Conservation (phyloP, 2,329 filamentous ascomycete species). For the Microcyclosporella mali region DNA sequence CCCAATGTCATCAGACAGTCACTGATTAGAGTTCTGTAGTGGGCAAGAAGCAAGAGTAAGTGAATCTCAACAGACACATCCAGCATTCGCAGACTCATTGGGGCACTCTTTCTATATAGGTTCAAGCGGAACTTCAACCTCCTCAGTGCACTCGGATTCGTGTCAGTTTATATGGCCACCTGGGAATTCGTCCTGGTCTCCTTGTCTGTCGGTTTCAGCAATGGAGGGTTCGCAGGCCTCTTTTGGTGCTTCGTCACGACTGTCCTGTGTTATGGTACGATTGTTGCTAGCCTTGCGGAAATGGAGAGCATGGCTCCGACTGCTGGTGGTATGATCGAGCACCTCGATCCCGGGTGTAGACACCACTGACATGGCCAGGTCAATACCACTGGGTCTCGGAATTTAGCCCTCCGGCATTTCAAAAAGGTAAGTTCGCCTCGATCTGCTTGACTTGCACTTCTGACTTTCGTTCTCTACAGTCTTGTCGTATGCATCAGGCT, state of each 20-base stretch:
- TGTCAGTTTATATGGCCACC: constrained; percentile 28
- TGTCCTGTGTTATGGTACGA: constrained; percentile 23
- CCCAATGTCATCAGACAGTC: too few species aligned
- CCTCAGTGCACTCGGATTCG: constrained; percentile 27
- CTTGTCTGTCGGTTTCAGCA: constrained; percentile 26
- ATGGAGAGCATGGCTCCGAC: constrained; percentile 32
- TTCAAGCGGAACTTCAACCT: constrained; percentile 28
- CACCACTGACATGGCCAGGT: neutral
- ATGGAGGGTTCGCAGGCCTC: constrained; percentile 29
- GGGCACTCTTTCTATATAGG: constrained; percentile 11
- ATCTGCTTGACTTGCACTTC: neutral
- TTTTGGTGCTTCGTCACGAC: constrained; percentile 32
- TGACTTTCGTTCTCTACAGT: neutral
- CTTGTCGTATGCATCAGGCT: constrained; percentile 19
- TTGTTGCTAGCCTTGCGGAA: constrained; percentile 29
- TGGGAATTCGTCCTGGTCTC: constrained; percentile 29
- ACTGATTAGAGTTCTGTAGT: constrained; percentile 2
- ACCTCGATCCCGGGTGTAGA: constrained; percentile 1
- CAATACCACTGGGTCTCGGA: constrained; percentile 30
- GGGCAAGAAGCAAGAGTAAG: constrained; percentile 23
- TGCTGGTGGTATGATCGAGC: constrained; percentile 26
- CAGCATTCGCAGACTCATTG: neutral
- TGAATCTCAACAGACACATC: neutral
- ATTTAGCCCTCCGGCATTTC: constrained; percentile 29
- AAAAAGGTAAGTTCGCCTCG: constrained; percentile 19